Base-by-base conservation (phyloP, 1,284 basidiomycete species). In the Moesziomyces sp. region DNA sequence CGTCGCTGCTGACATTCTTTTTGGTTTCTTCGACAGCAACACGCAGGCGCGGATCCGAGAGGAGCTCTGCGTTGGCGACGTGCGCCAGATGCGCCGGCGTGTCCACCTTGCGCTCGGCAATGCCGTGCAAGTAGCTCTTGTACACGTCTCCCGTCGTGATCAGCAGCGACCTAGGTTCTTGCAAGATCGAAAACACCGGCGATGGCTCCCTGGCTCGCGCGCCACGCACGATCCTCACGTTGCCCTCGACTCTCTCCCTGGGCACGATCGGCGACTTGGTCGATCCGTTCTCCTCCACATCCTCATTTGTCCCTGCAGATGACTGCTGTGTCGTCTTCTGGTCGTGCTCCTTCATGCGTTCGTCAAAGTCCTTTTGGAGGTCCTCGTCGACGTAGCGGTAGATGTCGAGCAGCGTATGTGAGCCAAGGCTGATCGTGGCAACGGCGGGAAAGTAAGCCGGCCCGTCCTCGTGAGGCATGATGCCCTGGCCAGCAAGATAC, bases 401-500 rank as follows among this genome's bases (percentile, higher is more conserved):
- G 81, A 96, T 91, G 84, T 96, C 90, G 77, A 97, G 91, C 47
- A 94, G 86, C 0, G 91, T 87, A 84, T 94, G 91, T 0, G 92
- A 91, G 30, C 91, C 91, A 55, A 97, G 86, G 13, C 93, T 94
- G 58, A 97, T 86, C 11, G 94, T 97, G 0, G 93, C 91, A 0
- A 97, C 94, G 7, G 92, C 90, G 0, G 94, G 92, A 77, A 90
- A 87, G 85, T 97, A 97, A 4, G 91, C 89, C 0, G 91, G 90
- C 0, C 95, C 94, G 82, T 97, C 95, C 85, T 97, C 91, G 79
- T 97, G 95, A 0, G 94, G 93, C 68, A 83, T 73, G 65, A 98
- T 98, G 21, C 95, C 95, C 85, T 97, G 93, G 1, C 92, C 92
- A 7, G 93, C 88, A 26, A 89, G 86, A 83, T 97, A 97, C 66